Evolutionary conservation across 2,329 filamentous ascomycete genomes (phyloP).

Genomic region (Ophiocordyceps polyrhachis-furcata): DNA sequence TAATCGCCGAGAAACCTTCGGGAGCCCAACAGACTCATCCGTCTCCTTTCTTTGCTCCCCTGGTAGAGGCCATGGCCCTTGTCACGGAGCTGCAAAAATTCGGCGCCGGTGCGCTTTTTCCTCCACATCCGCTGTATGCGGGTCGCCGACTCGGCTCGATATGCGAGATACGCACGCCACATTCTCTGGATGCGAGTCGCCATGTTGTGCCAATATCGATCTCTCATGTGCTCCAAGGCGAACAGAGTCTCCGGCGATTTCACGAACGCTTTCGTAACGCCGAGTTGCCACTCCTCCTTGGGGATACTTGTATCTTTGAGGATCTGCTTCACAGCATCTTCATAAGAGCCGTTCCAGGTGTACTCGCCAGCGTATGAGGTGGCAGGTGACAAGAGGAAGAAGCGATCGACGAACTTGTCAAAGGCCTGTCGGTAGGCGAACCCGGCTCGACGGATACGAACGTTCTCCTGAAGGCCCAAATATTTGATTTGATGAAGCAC

Average conservation of each 20-base stretch:
- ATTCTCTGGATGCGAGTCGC: slow-evolving; percentile 91
- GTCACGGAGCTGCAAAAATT: slow-evolving; percentile 76
- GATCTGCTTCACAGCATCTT: slow-evolving; percentile 79
- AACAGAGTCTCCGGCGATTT: slow-evolving; percentile 96
- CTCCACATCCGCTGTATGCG: slow-evolving; percentile 93
- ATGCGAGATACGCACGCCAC: slow-evolving; percentile 90
- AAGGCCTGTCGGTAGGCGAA: slow-evolving; percentile 96
- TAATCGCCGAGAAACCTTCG: slow-evolving; percentile 92
- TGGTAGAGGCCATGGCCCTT: slow-evolving; percentile 67
- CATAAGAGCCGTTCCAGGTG: slow-evolving; percentile 79
- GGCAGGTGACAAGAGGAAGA: slow-evolving; percentile 85
- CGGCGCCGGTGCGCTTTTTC: slow-evolving; percentile 75
- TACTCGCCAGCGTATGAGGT: slow-evolving; percentile 95
- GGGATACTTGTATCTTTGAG: slow-evolving; percentile 94
- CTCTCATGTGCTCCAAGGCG: slow-evolving; percentile 91
- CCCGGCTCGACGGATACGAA: slow-evolving; percentile 85
- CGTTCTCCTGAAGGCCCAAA: slow-evolving; percentile 96
- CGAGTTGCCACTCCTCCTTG: slow-evolving; percentile 89
- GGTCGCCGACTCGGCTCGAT: slow-evolving; percentile 79
- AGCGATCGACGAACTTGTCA: slow-evolving; percentile 94
- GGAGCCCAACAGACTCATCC: slow-evolving; percentile 81
- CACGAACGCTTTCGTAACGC: slow-evolving; percentile 92
- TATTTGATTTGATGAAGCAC: slow-evolving; percentile 98
- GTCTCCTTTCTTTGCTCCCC: slow-evolving; percentile 74
- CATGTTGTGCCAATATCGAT: slow-evolving; percentile 99